Conservation (phyloP, 2,329 filamentous ascomycete genomes). For the Paecilomyces sp. region DNA sequence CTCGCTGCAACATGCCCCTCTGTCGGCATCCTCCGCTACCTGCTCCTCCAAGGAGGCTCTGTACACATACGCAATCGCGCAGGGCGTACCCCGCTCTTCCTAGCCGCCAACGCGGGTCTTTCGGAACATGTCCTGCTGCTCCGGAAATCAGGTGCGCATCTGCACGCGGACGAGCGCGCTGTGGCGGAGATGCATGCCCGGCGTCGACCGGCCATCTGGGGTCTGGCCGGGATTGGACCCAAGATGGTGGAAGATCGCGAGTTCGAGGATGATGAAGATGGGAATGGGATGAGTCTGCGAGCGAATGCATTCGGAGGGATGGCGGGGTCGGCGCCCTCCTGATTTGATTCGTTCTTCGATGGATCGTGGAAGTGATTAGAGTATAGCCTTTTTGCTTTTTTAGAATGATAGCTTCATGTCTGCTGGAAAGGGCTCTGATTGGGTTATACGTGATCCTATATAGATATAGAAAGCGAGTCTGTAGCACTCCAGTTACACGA, state of each 20-base stretch:
- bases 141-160: constrained; percentile 51
- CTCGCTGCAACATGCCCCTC: constrained; percentile 52
- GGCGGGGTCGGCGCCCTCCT: neutral
- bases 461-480: too few relatives aligned
- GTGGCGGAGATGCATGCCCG: constrained; percentile 45
- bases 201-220: constrained; percentile 36
- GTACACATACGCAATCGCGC: constrained; percentile 54
- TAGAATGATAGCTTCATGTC: neutral
- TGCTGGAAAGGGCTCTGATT: neutral
- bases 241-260: constrained; percentile 6
- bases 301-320: neutral
- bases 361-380: too few relatives aligned
- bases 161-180: constrained; percentile 50
- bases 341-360: neutral
- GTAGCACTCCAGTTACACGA: too few relatives aligned
- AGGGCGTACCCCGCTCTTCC: constrained; percentile 52
- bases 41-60: constrained; percentile 50
- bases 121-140: constrained; percentile 48
- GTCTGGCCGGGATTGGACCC: constrained; percentile 32
- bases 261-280: neutral
- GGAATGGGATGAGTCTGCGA: neutral
- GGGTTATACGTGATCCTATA: too few relatives aligned
- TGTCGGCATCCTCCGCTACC: constrained; percentile 48
- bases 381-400: neutral
- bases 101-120: constrained; percentile 51